Evolutionary conservation across 2,329 filamentous ascomycete genomes (phyloP).

Genomic region (Claviceps spartinae): DNA sequence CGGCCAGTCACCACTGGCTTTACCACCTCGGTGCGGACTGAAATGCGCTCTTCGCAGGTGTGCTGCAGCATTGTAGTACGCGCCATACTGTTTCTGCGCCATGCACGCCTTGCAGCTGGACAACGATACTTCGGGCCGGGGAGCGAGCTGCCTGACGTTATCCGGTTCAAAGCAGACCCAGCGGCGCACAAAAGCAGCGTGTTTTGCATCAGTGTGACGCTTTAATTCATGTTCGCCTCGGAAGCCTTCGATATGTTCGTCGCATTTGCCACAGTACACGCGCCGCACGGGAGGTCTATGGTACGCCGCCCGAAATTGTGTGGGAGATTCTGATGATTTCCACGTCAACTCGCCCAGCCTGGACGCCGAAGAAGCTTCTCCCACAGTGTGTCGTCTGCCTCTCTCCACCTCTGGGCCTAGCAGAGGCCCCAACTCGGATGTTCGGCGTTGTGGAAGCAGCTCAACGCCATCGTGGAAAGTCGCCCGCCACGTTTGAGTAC

Average conservation of each 20-base stretch:
- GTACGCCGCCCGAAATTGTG: slow-evolving; percentile 27
- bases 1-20: slow-evolving; percentile 45
- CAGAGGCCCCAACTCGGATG: slow-evolving; percentile 4
- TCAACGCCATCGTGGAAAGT: slow-evolving; percentile 8
- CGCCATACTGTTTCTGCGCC: slow-evolving; percentile 42
- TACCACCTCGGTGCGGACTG: slow-evolving; percentile 39
- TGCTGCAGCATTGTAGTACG: slow-evolving; percentile 47
- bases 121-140: slow-evolving; percentile 37
- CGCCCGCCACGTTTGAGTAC: slow-evolving; percentile 5
- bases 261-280: slow-evolving; percentile 65
- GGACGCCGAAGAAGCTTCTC: slow-evolving; percentile 29
- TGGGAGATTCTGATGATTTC: slow-evolving; percentile 28
- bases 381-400: slow-evolving; percentile 30
- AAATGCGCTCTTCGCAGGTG: slow-evolving; percentile 45
- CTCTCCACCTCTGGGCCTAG: slow-evolving; percentile 8
- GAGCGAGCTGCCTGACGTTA: slow-evolving; percentile 19
- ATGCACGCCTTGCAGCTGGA: slow-evolving; percentile 43
- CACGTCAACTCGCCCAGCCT: slow-evolving; percentile 25
- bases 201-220: slow-evolving; percentile 49
- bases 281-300: slow-evolving; percentile 50
- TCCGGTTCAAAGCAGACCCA: slow-evolving; percentile 43
- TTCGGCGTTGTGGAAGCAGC: slow-evolving; percentile 3
- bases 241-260: slow-evolving; percentile 74
- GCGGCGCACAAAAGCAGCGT: slow-evolving; percentile 39
- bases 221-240: slow-evolving; percentile 78